Evolutionary conservation across 2,329 filamentous ascomycete genomes (phyloP).

Genomic region (Penicillium sp.): DNA sequence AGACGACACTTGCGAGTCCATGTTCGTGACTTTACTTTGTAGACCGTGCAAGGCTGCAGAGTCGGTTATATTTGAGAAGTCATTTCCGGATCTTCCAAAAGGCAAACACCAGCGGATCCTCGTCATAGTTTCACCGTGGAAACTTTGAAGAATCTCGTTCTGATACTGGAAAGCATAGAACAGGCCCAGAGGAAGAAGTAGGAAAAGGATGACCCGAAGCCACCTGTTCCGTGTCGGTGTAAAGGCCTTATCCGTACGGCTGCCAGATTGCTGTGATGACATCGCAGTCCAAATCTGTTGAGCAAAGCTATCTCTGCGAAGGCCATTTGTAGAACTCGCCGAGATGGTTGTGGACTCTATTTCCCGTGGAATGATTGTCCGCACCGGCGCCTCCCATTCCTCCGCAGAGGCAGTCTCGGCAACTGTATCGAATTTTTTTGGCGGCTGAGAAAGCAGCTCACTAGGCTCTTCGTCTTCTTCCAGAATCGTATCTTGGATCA

Average conservation of each 20-base stretch:
- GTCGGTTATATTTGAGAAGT: slow-evolving; percentile 30
- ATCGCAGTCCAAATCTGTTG: slow-evolving; percentile 9
- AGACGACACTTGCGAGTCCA: slow-evolving; percentile 38
- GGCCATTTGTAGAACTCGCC: neutral
- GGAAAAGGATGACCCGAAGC: slow-evolving; percentile 5
- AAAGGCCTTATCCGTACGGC: neutral
- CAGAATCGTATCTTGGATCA: slow-evolving; percentile 33
- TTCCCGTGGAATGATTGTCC: slow-evolving; percentile 32
- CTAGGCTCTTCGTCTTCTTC: slow-evolving; percentile 29
- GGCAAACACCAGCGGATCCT: slow-evolving; percentile 24
- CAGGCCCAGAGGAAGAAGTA: slow-evolving; percentile 22
- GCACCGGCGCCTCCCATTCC: slow-evolving; percentile 26
- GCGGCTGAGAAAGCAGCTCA: slow-evolving; percentile 18
- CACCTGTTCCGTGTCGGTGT: slow-evolving; percentile 15
- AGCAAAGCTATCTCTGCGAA: slow-evolving; percentile 12
- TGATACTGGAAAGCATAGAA: slow-evolving; percentile 7
- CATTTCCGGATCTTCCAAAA: slow-evolving; percentile 6
- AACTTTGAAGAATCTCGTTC: slow-evolving; percentile 1
- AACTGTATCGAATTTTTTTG: slow-evolving; percentile 3
- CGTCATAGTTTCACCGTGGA: slow-evolving; percentile 14
- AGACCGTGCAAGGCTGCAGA: slow-evolving; percentile 32
- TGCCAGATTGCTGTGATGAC: slow-evolving; percentile 5
- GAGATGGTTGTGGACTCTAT: slow-evolving; percentile 16
- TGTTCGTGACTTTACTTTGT: slow-evolving; percentile 32
- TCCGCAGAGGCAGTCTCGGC: slow-evolving; percentile 1